A percentile compares a stretch with the other conserved stretches of the same genome.
These are phyloP conservation scores for Thymus quinquecostatus DNA, from an alignment of 257 asterid genomes.

Conservation along the genomic window DNA sequence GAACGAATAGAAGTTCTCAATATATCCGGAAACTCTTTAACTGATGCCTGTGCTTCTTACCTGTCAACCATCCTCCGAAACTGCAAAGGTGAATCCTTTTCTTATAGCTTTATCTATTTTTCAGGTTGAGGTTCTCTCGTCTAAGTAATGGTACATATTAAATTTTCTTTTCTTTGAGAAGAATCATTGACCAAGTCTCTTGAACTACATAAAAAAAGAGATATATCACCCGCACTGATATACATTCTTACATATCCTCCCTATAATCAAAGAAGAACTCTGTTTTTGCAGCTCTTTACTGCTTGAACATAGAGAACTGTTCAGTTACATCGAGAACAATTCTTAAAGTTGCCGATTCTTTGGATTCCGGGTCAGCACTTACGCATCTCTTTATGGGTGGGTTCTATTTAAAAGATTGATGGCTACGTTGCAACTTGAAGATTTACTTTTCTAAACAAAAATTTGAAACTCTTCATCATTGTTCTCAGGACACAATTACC, in stretches of 20 bases:
- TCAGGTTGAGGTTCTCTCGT: constrained; percentile 7
- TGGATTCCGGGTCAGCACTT: constrained; percentile 69
- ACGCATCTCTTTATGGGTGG: constrained; percentile 80
- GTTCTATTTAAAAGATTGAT: constrained; percentile 16
- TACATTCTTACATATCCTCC: constrained; percentile 4
- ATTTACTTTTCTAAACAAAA: constrained; percentile 21
- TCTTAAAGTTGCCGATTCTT: constrained; percentile 83
- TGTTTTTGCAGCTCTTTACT: constrained; percentile 77
- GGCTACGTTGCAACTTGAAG: constrained; percentile 24
- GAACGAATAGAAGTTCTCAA: constrained; percentile 89
- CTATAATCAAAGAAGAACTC: constrained; percentile 17
- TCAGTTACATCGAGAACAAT: constrained; percentile 86
- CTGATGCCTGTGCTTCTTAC: constrained; percentile 92
- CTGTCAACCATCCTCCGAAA: constrained; percentile 72
- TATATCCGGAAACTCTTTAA: constrained; percentile 80
- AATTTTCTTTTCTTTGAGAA: not conserved
- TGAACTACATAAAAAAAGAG: not conserved
- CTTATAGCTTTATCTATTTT: constrained; percentile 24
- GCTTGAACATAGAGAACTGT: constrained; percentile 79
- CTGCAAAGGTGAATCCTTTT: constrained; percentile 68
- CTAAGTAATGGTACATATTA: constrained; percentile 9
- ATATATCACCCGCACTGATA: no score
- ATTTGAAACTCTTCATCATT: constrained; percentile 6
- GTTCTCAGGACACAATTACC: constrained; percentile 70
- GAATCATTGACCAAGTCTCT: constrained; percentile 2